Conservation (phyloP, 2,329 filamentous ascomycete species). For the Calonectria fujianensis region DNA sequence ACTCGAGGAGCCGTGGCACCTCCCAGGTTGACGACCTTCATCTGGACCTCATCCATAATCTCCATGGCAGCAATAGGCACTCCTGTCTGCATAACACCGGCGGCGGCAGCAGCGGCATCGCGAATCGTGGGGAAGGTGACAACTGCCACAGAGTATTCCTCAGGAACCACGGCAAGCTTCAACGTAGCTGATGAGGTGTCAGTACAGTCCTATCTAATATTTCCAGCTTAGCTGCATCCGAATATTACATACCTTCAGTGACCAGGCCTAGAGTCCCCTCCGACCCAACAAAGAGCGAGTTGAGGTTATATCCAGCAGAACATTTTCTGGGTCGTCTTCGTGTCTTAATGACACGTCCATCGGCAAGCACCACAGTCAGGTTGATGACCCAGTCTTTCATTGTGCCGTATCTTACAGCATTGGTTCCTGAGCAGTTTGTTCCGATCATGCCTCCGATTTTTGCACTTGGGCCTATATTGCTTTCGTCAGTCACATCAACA, state of each 20-base stretch:
- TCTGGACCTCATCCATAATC: conserved; percentile 92
- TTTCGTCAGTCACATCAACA: conserved; percentile 21
- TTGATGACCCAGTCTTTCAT: conserved; percentile 95
- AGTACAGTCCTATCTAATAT: background rate
- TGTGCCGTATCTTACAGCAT: conserved; percentile 87
- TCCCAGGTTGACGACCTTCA: conserved; percentile 86
- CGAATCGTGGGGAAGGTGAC: conserved; percentile 87
- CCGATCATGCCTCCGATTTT: conserved; percentile 90
- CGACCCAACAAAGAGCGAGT: conserved; percentile 85
- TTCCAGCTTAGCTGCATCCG: background rate
- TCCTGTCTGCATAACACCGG: conserved; percentile 84
- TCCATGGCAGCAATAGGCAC: conserved; percentile 87
- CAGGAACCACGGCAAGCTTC: conserved; percentile 85
- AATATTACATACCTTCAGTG: conserved; percentile 74
- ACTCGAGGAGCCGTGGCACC: conserved; percentile 80
- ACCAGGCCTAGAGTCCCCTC: conserved; percentile 89
- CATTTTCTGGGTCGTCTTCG: conserved; percentile 86
- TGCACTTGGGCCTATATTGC: conserved; percentile 72
- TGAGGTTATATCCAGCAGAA: conserved; percentile 89
- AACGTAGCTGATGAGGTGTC: conserved; percentile 74
- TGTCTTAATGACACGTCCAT: conserved; percentile 87
- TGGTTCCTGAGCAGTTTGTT: conserved; percentile 86
- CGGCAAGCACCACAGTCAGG: conserved; percentile 85
- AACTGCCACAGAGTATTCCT: conserved; percentile 85
- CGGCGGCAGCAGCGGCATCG: conserved; percentile 84